Evolutionary conservation across 2,329 filamentous ascomycete species (phyloP).

Genomic region (Pseudogymnoascus sp.): DNA sequence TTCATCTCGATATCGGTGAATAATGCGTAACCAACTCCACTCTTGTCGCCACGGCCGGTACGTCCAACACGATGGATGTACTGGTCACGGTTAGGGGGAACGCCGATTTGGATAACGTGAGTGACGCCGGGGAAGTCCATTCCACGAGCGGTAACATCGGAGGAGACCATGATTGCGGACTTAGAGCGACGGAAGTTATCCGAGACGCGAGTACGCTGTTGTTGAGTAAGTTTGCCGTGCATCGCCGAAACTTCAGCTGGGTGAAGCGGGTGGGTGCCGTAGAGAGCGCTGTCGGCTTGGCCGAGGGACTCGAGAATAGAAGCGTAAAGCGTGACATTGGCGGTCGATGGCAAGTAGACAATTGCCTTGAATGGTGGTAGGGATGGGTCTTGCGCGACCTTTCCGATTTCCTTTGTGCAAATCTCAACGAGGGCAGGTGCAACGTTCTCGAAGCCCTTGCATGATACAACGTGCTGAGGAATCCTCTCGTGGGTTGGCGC

Average conservation of each 20-base stretch:
- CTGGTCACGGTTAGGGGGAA: conserved; percentile 56
- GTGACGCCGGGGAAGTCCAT: conserved; percentile 79
- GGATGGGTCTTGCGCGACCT: conserved; percentile 12
- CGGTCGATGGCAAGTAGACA: conserved; percentile 76
- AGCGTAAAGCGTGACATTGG: conserved; percentile 59
- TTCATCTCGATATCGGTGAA: conserved; percentile 19
- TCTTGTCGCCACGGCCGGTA: conserved; percentile 67
- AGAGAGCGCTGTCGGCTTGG: conserved; percentile 14
- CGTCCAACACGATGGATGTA: conserved; percentile 73
- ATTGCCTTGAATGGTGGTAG: conserved; percentile 73
- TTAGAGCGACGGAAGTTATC: conserved; percentile 59
- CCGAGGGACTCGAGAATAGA: conserved; percentile 39
- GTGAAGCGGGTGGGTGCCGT: conserved; percentile 21
- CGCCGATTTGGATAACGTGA: conserved; percentile 66
- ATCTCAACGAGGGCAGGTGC: conserved; percentile 61
- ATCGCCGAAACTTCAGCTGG: conserved; percentile 42
- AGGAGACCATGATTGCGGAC: conserved; percentile 64
- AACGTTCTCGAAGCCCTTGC: conserved; percentile 65
- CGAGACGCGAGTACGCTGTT: conserved; percentile 58
- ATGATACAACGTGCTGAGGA: conserved; percentile 65
- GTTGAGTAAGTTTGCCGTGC: conserved; percentile 71
- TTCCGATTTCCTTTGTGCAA: conserved; percentile 32
- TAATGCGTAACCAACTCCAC: conserved; percentile 51
- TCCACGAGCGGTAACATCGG: conserved; percentile 72
- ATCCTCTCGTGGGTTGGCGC: conserved; percentile 77